Evolutionary conservation across 2,329 filamentous ascomycete genomes (phyloP), one percentile per base, ranked within the genome.

Genomic region (Hymenoscyphus occultus): DNA sequence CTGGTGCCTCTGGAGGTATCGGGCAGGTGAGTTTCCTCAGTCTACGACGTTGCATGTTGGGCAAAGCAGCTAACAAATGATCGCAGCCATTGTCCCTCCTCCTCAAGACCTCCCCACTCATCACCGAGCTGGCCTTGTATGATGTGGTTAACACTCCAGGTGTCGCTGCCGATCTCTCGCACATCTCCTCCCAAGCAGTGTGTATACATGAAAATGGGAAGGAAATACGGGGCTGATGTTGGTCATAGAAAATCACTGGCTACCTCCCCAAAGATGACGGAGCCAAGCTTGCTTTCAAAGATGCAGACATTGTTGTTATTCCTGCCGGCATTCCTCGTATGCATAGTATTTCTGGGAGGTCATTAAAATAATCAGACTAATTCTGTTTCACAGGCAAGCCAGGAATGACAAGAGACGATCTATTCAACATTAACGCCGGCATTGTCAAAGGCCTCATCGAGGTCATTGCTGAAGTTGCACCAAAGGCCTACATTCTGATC

Each of bases 141-240:
- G 95, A 99, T 96, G 93, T 99, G 72, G 94, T 98, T 80, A 97
- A 98, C 86, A 96, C 93, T 60, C 93, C 93, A 74, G 95, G 95
- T 80, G 95, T 99, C 77, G 92, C 93, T 71, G 89, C 94, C 76
- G 95, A 99, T 79, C 88, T 99, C 67, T 97, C 93, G 67, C 95
- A 99, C 85, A 98, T 99, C 81, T 97, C 94, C 67, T 92, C 93
- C 68, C 85, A 86, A 73, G 94, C 95, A 71, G 87, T 90, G 84
- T 70, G 91, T 89, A 67, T 56, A 61, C 39, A 28, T 22, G 54
- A 5, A 13, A 13, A 61, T 48, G 40, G 35, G 48, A 60, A 32
- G 19, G 60, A 78, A 78, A 83, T 76, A 40, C 19, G 61, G 61
- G 48, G 62, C 66, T 70, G 39, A 83, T 73, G 68, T 63, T 63